phyloP scores from a whole-genome alignment of 352 stramenopile genomes.

The Phytophthora uliginosa region DNA sequence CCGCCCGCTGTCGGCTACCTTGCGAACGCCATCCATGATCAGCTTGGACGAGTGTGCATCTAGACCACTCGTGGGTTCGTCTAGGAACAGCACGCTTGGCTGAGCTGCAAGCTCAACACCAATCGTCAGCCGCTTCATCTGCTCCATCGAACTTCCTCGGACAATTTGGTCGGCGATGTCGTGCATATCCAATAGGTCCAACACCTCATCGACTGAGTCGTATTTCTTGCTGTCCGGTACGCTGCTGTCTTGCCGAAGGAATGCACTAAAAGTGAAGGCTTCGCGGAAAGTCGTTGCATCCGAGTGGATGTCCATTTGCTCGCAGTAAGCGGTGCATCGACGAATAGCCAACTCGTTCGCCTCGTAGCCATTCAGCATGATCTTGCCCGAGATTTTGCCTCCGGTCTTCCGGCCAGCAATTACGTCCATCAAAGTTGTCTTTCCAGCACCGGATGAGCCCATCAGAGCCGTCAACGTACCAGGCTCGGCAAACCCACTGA shows the following conservation, averaged over 20 bases:
- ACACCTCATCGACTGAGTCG: conserved; percentile 42
- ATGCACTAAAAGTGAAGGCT: conserved; percentile 55
- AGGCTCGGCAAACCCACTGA: conserved; percentile 16
- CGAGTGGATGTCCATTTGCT: conserved; percentile 24
- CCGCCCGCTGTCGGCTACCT: conserved; percentile 69
- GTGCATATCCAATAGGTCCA: conserved; percentile 73
- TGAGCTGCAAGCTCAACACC: conserved; percentile 79
- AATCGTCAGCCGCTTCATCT: conserved; percentile 58
- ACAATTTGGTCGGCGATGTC: conserved; percentile 84
- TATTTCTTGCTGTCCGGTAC: conserved; percentile 39
- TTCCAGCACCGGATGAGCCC: conserved; percentile 13
- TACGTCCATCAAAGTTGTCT: conserved; percentile 18
- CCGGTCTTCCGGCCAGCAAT: conserved; percentile 22
- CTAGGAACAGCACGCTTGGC: conserved; percentile 80
- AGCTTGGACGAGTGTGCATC: conserved; percentile 83
- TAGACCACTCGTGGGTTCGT: conserved; percentile 82
- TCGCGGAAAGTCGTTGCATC: conserved; percentile 18
- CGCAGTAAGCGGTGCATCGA: conserved; percentile 24
- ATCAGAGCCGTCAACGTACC: conserved; percentile 15
- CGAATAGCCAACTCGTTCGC: conserved; percentile 17
- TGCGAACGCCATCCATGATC: conserved; percentile 85
- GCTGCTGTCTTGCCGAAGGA: conserved; percentile 58
- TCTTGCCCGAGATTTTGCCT: conserved; percentile 15
- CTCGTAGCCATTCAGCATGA: conserved; percentile 15
- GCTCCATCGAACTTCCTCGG: conserved; percentile 42